Conservation (phyloP, 169 alveolate species). For the Plasmodium falciparum region DNA sequence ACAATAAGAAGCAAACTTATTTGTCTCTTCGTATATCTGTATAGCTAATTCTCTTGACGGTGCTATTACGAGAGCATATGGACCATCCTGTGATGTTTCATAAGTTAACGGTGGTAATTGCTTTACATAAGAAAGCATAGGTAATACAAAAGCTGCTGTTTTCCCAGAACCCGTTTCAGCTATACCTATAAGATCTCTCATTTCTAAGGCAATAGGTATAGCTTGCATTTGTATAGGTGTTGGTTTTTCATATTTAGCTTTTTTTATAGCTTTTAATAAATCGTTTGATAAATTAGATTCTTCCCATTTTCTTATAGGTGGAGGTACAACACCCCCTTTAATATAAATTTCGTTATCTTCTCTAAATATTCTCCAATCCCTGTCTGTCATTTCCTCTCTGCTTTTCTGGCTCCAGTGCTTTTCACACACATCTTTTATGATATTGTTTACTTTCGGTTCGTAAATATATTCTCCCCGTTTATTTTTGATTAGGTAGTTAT, state of each 20-base stretch:
- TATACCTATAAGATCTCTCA: constrained; percentile 97
- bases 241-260: constrained; percentile 89
- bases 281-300: constrained; percentile 89
- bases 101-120: constrained; percentile 92
- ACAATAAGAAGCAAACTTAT: constrained; percentile 89
- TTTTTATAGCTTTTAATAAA: constrained; percentile 84
- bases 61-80: constrained; percentile 94
- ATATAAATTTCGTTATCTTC: constrained; percentile 95
- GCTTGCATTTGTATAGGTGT: constrained; percentile 98
- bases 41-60: constrained; percentile 97
- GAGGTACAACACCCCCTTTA: constrained; percentile 93
- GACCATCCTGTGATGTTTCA: constrained; percentile 95
- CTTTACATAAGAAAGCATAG: constrained; percentile 93
- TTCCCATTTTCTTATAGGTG: constrained; percentile 95
- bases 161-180: constrained; percentile 99
- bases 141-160: constrained; percentile 97
- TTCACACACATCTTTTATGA: constrained; percentile 58
- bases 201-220: constrained; percentile 94
- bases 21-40: constrained; percentile 94
- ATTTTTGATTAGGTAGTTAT: constrained; percentile 19
- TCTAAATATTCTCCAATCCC: constrained; percentile 97
- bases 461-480: constrained; percentile 49
- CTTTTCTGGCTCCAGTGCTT: constrained; percentile 93
- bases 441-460: constrained; percentile 67
- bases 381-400: constrained; percentile 91